Percentiles rank a stretch among this genome's conserved stretches.
Conservation (phyloP, 495 filamentous ascomycete species). For the Podospora comata region DNA sequence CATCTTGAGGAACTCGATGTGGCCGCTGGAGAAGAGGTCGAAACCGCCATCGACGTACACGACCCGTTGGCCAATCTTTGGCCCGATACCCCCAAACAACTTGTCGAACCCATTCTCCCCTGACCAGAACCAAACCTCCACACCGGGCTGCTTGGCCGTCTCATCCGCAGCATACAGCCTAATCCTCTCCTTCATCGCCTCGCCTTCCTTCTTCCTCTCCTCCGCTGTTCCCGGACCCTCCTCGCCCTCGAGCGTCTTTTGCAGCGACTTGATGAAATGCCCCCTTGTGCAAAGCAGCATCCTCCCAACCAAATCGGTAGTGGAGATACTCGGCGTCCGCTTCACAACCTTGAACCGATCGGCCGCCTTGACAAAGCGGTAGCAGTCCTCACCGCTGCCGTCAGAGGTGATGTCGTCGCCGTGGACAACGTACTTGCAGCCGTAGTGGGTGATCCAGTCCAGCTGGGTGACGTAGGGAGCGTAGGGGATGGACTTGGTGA, state of each 20-base stretch:
- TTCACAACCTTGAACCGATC: constrained; percentile 91
- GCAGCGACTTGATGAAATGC: constrained; percentile 80
- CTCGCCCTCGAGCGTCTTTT: constrained; percentile 60
- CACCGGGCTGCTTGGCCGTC: constrained; percentile 64
- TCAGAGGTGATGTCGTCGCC: constrained; percentile 98
- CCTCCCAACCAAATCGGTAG: constrained; percentile 91
- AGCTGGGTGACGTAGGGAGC: constrained; percentile 95
- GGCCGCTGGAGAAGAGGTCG: constrained; percentile 93
- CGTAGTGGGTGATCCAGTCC: constrained; percentile 90
- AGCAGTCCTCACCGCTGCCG: constrained; percentile 87
- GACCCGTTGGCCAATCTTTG: constrained; percentile 73
- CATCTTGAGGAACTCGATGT: constrained; percentile 86
- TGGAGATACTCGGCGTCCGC: constrained; percentile 93
- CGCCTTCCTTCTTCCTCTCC: constrained; percentile 59
- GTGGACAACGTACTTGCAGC: constrained; percentile 92
- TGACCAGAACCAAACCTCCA: constrained; percentile 77
- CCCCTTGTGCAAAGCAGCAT: constrained; percentile 91
- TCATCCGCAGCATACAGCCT: constrained; percentile 82
- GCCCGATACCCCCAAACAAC: constrained; percentile 63
- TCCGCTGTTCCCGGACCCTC: constrained; percentile 67
- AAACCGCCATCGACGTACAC: constrained; percentile 97
- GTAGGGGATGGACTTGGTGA: constrained; percentile 72
- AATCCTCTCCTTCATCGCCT: constrained; percentile 65
- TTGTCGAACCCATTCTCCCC: constrained; percentile 56
- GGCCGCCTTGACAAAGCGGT: constrained; percentile 90